Evolutionary conservation across 208 protist genomes (phyloP).

Genomic region (Crithidia brevicula): DNA sequence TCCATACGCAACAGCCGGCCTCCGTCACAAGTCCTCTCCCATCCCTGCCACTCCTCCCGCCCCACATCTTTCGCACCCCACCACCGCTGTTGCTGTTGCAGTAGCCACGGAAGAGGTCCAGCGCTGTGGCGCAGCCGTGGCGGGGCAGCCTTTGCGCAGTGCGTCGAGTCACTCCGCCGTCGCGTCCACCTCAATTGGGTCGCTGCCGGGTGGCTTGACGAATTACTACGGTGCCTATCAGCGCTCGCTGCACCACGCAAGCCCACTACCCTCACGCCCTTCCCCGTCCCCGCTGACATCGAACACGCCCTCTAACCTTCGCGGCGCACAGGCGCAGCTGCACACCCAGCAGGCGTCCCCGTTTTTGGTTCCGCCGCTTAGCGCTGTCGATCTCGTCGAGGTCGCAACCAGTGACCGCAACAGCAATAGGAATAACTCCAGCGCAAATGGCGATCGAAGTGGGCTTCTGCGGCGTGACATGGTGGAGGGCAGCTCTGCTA

Average conservation of each 20-base stretch:
- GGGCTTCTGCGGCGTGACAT: not conserved
- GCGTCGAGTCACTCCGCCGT: not conserved
- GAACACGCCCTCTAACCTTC: not conserved
- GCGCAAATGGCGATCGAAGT: no score
- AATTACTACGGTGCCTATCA: constrained; percentile 28
- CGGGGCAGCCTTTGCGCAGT: constrained; percentile 7
- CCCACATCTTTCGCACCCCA: no score
- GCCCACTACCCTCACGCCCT: not conserved
- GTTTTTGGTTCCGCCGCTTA: no score
- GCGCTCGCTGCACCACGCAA: constrained; percentile 4
- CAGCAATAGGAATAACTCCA: no score
- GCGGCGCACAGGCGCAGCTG: no score
- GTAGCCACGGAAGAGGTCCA: not conserved
- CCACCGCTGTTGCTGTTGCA: not conserved
- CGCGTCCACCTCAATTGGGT: not conserved
- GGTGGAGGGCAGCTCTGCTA: not conserved
- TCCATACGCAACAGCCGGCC: no score
- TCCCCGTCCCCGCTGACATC: not conserved
- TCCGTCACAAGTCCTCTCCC: not conserved
- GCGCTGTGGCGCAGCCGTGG: not conserved
- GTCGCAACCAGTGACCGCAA: no score
- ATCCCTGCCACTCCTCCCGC: no score
- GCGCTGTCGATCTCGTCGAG: no score
- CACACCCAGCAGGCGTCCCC: no score
- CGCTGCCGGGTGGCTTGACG: not conserved